phyloP scores from a whole-genome alignment of 2,329 filamentous ascomycete species.

The Thielaviopsis populi region DNA sequence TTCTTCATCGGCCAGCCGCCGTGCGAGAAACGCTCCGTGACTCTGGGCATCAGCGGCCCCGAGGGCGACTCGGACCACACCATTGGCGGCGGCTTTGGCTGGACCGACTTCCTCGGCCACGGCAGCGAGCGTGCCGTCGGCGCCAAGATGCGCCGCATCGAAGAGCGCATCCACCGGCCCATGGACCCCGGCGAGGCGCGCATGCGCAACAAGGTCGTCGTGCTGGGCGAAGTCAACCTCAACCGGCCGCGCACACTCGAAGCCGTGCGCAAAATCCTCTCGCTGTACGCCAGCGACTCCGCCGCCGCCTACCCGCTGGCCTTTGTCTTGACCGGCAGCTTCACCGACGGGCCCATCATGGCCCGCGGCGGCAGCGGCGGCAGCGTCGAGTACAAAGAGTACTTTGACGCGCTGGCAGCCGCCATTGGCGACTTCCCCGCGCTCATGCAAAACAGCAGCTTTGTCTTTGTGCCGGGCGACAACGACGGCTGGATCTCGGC shows the following conservation, averaged over 20 bases:
- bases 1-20: constrained; percentile 87
- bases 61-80: constrained; percentile 44
- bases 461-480: constrained; percentile 88
- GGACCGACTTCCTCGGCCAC: constrained; percentile 89
- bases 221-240: constrained; percentile 74
- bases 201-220: constrained; percentile 43
- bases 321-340: constrained; percentile 78
- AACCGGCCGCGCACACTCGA: constrained; percentile 70
- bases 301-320: constrained; percentile 54
- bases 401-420: constrained; percentile 75
- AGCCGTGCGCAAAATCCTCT: constrained; percentile 65
- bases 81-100: constrained; percentile 74
- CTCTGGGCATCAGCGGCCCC: constrained; percentile 53
- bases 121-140: constrained; percentile 80
- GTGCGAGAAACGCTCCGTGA: constrained; percentile 67
- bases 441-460: constrained; percentile 64
- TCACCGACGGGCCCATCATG: constrained; percentile 51
- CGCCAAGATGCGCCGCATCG: constrained; percentile 65
- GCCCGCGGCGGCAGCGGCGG: constrained; percentile 50
- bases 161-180: constrained; percentile 48
- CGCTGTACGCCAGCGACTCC: constrained; percentile 52
- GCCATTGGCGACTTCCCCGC: constrained; percentile 70
- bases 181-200: constrained; percentile 25
- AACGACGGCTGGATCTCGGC: constrained; percentile 94
- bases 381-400: constrained; percentile 93